phyloP scores from a whole-genome alignment of 2,329 filamentous ascomycete species.

The Rhynchosporium secalis region DNA sequence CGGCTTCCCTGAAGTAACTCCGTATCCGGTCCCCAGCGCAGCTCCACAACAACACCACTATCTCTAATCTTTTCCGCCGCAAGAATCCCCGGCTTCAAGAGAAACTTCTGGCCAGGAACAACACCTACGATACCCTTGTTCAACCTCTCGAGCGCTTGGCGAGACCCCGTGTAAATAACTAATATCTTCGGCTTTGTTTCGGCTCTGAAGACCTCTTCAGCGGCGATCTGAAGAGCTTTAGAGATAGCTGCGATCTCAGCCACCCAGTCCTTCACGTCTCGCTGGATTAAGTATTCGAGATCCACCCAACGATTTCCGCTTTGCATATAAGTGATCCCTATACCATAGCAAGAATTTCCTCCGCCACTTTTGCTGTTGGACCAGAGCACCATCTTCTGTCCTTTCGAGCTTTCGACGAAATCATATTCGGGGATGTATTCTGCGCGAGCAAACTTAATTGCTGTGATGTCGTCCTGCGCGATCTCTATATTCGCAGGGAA shows the following conservation, averaged over 20 bases:
- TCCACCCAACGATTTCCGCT: background rate
- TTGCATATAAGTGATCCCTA: constrained; percentile 9
- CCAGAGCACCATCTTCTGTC: constrained; percentile 10
- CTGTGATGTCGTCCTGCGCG: background rate
- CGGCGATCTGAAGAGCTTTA: constrained; percentile 5
- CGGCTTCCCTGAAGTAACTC: background rate
- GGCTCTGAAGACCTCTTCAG: constrained; percentile 4
- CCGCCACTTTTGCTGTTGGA: constrained; percentile 1
- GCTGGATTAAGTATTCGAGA: constrained; percentile 5
- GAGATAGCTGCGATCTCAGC: constrained; percentile 12
- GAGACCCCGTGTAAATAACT: constrained; percentile 6
- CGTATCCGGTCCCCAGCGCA: constrained; percentile 8
- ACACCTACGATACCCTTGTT: background rate
- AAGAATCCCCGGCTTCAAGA: constrained; percentile 2
- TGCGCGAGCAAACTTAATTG: background rate
- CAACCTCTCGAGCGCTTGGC: background rate
- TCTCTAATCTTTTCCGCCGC: constrained; percentile 6
- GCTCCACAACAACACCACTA: constrained; percentile 1
- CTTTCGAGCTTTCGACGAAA: background rate
- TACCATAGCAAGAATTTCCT: background rate
- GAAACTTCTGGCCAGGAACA: background rate
- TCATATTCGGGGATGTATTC: constrained; percentile 5
- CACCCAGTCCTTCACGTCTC: background rate
- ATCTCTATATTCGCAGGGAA: constrained; percentile 6
- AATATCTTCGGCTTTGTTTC: constrained; percentile 4